Base-by-base conservation (phyloP, 2,329 filamentous ascomycete species). In the Lachnellula arida region DNA sequence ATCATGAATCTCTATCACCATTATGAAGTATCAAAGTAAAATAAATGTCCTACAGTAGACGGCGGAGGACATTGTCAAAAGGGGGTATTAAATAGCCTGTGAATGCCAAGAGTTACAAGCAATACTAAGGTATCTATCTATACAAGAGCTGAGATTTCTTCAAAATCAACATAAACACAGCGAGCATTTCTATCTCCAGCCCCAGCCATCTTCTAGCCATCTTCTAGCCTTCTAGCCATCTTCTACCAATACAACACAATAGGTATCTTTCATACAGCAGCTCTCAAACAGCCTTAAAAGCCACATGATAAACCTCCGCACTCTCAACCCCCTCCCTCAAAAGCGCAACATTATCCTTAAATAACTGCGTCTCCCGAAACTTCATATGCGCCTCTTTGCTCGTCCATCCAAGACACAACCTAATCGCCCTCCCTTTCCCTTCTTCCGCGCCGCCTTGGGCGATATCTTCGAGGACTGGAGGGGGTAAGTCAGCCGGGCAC, bases 321-420 rank as follows among this genome's bases (percentile, higher is more conserved):
- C 55, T 60, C 9, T 51, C 53, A 35, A 46, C 48, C 14, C 54
- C 57, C 22, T 53, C 56, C 40, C 57, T 57, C 47, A 68, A 53
- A 22, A 59, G 32, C 15, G 25, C 46, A 22, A 63, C 57, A 52
- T 62, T 59, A 17, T 62, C 52, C n/a, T 57, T 48, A 46, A 65
- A 67, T 9, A 39, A 8, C 17, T 63, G 49, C 15, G 60, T 63
- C 39, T 63, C 56, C 28, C 54, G 57, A 46, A 67, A 67, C 14
- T 55, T 48, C 57, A 62, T 50, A 58, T 67, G 66, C 15, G 34
- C 51, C 48, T 63, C 65, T 40, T 55, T 58, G 44, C 50, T 62
- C 53, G 62, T 54, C 66, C 66, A 68, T 5, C 60, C 63, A 19
- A 61, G 12, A 22, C 56, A 44, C 12, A 63, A 35, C 28, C 63